Base-by-base conservation (phyloP, 768 basidiomycete species). In the Macrolepiota fuliginosa region DNA sequence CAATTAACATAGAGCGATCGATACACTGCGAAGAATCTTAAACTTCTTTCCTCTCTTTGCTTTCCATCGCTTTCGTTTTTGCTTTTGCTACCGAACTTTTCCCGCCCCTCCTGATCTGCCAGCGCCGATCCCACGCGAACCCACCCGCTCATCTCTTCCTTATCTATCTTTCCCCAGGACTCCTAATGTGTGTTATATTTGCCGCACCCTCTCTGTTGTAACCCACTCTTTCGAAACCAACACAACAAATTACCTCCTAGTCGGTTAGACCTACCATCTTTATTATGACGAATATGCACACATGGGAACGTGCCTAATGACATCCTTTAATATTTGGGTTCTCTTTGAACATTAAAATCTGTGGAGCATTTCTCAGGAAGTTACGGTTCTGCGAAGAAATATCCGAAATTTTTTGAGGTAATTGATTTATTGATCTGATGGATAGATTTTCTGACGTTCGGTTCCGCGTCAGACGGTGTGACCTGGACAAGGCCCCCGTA, bases 1-100 rank as follows among this genome's bases (percentile, higher is more conserved):
- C 58, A 10, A 59, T 59, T 24, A 59, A 52, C 39, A 59, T 59
- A 13, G 58, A 59, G 40, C 58, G 58, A 13, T 58, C 58, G 22
- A 49, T 58, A 17, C 58, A 59, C 32, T 59, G 58, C 27, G 58
- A 51, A 52, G 58, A 52, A 15, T 1, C n/a, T 9, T 45, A 22
- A 49, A 27, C 47, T 27, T 9, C 11, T 22, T 4, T 6, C 19
- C 1, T 49, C 46, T 49, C 24, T 4, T 22, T 9, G 22, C 46
- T 49, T 22, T 24, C 19, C 12, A 25, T 49, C 46, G 22, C 25
- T 27, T 22, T 24, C 25, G 22, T 22, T 13, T 22, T 25, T 22
- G 4, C 22, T 49, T 13, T 49, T 49, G 22, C 25, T 49, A 25
- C 12, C 19, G 22, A 9, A 22, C 22, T 49, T 49, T 13, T 24